These are phyloP conservation scores for Alternaria tenuissima DNA, from an alignment of 2,329 filamentous ascomycete species.

Conservation along the genomic window DNA sequence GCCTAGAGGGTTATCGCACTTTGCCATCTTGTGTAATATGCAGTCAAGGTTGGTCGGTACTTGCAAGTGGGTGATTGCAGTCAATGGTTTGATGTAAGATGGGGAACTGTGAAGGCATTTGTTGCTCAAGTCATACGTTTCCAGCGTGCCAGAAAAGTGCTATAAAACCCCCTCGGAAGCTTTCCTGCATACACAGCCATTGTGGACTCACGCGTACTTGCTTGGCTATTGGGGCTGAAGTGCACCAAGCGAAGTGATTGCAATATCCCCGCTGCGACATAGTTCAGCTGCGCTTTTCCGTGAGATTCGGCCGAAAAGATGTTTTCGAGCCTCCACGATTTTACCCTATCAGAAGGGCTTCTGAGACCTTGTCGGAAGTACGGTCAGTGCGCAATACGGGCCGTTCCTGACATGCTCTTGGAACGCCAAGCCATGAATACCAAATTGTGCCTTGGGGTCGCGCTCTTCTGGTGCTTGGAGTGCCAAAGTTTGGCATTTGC, in stretches of 20 bases:
- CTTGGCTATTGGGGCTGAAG: background rate
- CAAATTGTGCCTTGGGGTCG: background rate
- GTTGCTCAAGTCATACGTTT: background rate
- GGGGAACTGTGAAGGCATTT: background rate
- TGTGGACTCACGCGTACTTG: background rate
- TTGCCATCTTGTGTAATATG: background rate
- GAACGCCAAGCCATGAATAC: background rate
- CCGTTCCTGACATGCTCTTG: background rate
- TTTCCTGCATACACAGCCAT: background rate
- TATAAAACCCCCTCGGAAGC: background rate
- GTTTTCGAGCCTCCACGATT: background rate
- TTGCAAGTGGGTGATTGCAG: background rate
- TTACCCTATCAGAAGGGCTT: background rate
- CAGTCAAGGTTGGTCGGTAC: background rate
- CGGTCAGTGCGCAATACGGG: background rate
- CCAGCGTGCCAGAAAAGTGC: background rate
- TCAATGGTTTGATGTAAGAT: background rate
- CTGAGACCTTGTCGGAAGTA: background rate
- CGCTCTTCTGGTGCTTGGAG: background rate
- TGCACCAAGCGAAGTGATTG: background rate
- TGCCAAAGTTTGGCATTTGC: background rate
- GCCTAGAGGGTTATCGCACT: background rate
- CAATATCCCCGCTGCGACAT: background rate
- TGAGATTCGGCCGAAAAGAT: background rate
- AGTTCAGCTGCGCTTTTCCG: background rate